A percentile compares a stretch with the other conserved stretches of the same genome.
These are phyloP conservation scores for Apiotrichum siamense DNA, from an alignment of 1,284 basidiomycete species.

Conservation along the genomic window DNA sequence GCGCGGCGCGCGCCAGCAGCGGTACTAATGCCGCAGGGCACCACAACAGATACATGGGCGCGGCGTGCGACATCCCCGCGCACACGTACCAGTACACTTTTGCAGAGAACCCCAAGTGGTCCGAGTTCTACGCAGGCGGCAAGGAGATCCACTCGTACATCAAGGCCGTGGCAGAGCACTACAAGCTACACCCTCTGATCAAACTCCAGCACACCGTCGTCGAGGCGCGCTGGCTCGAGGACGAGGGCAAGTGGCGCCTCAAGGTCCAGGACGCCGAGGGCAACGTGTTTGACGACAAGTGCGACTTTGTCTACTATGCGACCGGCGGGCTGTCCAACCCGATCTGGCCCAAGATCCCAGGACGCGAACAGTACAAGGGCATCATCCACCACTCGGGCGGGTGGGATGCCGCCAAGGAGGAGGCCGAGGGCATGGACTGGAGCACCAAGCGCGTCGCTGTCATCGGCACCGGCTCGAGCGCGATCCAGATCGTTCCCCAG, in stretches of 20 bases:
- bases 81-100: conserved; percentile 25
- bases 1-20: too few species aligned
- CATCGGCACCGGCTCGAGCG: conserved; percentile 18
- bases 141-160: conserved; percentile 31
- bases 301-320: conserved; percentile 34
- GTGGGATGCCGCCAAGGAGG: conserved; percentile 16
- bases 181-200: conserved; percentile 20
- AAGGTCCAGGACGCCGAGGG: conserved; percentile 10
- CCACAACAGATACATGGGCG: conserved; percentile 31
- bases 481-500: conserved; percentile 26
- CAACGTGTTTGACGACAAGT: conserved; percentile 13
- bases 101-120: conserved; percentile 22
- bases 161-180: conserved; percentile 18
- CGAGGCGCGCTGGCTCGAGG: conserved; percentile 25
- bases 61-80: conserved; percentile 31
- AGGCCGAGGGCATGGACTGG: conserved; percentile 16
- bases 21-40: too few species aligned
- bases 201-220: conserved; percentile 25
- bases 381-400: conserved; percentile 22
- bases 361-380: conserved; percentile 26
- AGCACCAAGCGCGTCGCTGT: conserved; percentile 13
- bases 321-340: conserved; percentile 22
- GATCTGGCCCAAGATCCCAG: conserved; percentile 32
- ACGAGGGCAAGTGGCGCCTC: conserved; percentile 24
- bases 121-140: conserved; percentile 25